Evolutionary conservation across 225 moss, liverwort and hornwort species (phyloP), one percentile per base, ranked within the genome.

Genomic region (Lunularia cruciata): DNA sequence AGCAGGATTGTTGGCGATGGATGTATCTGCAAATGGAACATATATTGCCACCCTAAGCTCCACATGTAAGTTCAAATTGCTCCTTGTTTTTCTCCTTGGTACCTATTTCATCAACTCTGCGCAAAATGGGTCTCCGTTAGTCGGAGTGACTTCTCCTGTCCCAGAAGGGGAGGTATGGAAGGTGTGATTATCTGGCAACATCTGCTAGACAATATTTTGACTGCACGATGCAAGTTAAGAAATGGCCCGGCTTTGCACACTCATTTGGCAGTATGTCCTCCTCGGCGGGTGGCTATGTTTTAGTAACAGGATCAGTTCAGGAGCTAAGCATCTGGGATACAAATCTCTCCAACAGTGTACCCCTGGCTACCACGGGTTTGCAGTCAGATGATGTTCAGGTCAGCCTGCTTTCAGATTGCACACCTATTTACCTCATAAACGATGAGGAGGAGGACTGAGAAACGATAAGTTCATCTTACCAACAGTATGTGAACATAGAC

Each of bases 251-350:
- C 43, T 43, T 43, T 15, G 3, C 22, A 40, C 6, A 36, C 39
- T 61, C 40, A 61, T 13, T 14, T 40, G 61, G 61, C 5, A 40
- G 61, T 40, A 9, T 65, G 14, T 65, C 9, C 30, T 33, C 14
- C 40, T 65, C 18, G 14, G 47, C 40, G 30, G 31, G 31, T 65
- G 65, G 5, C 26, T 68, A 15, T 31, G 4, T 59, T 37, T 38
- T 60, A 83, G 82, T 78, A 63, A 38, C 75, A 75, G 83, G 77
- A 56, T 75, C 68, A 38, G 18, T 72, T 31, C 86, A 86, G 47
- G 83, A 86, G 67, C 80, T 86, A 40, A 78, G 86, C 64, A 69
- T 86, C 8, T 86, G 86, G 86, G 86, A 86, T 53, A 77, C 72
- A 36, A 70, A 56, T 58, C 34, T 86, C 18, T 57, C 64, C 15